Percentiles rank a stretch among this genome's conserved stretches.
These are phyloP conservation scores for Oenanthe javanica DNA, from an alignment of 140 eudicot genomes.

Conservation along the genomic window DNA sequence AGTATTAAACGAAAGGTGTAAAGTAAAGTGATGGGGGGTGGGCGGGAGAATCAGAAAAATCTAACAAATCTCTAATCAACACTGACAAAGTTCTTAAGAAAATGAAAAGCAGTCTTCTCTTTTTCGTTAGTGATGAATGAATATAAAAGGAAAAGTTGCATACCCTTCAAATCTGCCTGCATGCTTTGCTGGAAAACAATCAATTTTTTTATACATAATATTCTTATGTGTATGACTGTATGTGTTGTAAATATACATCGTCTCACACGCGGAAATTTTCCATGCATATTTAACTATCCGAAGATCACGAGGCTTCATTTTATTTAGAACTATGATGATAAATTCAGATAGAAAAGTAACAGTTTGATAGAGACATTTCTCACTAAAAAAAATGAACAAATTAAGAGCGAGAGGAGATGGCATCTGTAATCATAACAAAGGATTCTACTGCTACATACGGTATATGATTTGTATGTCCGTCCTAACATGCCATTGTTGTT, in stretches of 20 bases:
- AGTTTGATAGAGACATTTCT: not conserved
- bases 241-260: not conserved
- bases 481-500: too few species aligned
- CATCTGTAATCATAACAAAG: too few species aligned
- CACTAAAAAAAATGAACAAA: not conserved
- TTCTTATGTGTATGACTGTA: too few species aligned
- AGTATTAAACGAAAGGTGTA: not conserved
- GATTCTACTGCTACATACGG: too few species aligned
- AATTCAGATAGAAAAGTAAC: not conserved
- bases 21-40: not conserved
- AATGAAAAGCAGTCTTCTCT: conserved; percentile 9
- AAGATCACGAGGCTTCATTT: conserved; percentile 3
- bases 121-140: conserved; percentile 13
- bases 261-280: not conserved
- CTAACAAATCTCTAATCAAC: conserved; percentile 9
- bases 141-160: conserved; percentile 9
- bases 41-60: conserved; percentile 10
- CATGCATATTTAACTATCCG: not conserved
- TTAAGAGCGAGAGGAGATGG: not conserved
- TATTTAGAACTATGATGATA: not conserved
- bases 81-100: conserved; percentile 8
- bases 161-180: conserved; percentile 12
- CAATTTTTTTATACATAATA: too few species aligned
- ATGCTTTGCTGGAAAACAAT: conserved; percentile 7
- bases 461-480: too few species aligned